These are phyloP conservation scores for Daedalea quercina DNA, from an alignment of 768 basidiomycete species.

Conservation along the genomic window DNA sequence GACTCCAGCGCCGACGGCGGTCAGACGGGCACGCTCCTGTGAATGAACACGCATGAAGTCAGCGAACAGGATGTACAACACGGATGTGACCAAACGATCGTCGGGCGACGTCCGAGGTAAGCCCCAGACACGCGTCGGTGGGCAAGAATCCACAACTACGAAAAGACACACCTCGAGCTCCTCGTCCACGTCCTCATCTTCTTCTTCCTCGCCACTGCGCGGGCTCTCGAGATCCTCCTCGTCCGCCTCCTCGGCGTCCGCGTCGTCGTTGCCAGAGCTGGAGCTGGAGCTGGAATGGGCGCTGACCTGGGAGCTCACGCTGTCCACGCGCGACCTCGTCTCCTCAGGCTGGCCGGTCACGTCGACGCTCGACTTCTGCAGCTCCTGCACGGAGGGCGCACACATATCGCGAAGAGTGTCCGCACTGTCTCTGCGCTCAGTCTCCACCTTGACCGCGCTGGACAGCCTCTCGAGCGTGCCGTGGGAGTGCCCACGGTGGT, in stretches of 20 bases:
- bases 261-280: slow-evolving; percentile 18
- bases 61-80: not conserved
- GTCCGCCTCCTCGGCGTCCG: slow-evolving; percentile 27
- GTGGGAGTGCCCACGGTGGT: slow-evolving; percentile 16
- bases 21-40: slow-evolving; percentile 11
- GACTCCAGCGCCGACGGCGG: slow-evolving; percentile 36
- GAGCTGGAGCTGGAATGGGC: slow-evolving; percentile 12
- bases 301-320: slow-evolving; percentile 9
- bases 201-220: slow-evolving; percentile 15
- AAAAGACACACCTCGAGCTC: slow-evolving; percentile 16
- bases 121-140: not conserved
- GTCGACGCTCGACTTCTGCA: not conserved
- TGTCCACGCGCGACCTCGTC: slow-evolving; percentile 4
- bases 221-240: slow-evolving; percentile 18
- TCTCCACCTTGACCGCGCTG: not conserved
- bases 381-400: not conserved
- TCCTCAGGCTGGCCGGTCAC: not conserved
- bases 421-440: slow-evolving; percentile 19
- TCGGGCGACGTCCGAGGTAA: slow-evolving; percentile 1
- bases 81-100: not conserved
- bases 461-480: slow-evolving; percentile 6
- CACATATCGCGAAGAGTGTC: slow-evolving; percentile 15
- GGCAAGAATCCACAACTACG: slow-evolving; percentile 9
- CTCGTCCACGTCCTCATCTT: slow-evolving; percentile 15
- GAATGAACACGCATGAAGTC: not conserved